Base-by-base conservation (phyloP, 2,329 filamentous ascomycete genomes). In the Ilyonectria mors-panacis region DNA sequence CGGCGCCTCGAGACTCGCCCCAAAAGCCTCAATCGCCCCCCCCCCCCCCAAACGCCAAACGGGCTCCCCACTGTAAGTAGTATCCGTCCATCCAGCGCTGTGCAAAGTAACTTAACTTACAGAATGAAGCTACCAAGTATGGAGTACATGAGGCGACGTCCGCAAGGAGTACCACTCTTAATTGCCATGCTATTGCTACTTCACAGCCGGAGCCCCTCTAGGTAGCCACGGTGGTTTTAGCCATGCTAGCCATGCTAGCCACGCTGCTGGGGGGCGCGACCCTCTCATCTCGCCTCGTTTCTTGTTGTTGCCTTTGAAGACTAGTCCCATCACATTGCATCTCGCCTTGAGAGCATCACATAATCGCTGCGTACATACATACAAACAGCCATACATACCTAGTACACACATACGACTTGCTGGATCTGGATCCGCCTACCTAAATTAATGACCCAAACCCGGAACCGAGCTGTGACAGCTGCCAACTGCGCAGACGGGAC, bases 241-340 rank as follows among this genome's bases (percentile, higher is more conserved):
- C 50, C 51, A 42, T 47, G 59, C 59, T 56, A 47, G 61, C 44
- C 61, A 54, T 23, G 21, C 30, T 33, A 60, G 44, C 50, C 50
- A 39, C 53, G 50, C 21, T 23, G 9, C 55, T 47, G 56, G 63
- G 50, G 59, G 53, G 44, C 59, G 53, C 45, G 37, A 45, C 59
- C 63, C 44, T 66, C 53, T 66, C 57, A 66, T 65, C 62, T 59
- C 50, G 54, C 48, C 50, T 59, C 33, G 23, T 59, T 4, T 61
- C 17, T 35, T 9, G 50, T 35, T 19, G 19, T 35, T 33, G 59
- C 42, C 50, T 28, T 44, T 35, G 51, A 30, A 26, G 42, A 47
- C 59, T 62, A 51, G 50, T 30, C 44, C 33, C 63, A 35, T 53
- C 50, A 53, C 50, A 53, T 53, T 53, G 50, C 50, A 53, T 53